Conservation (phyloP, 2,329 filamentous ascomycete genomes). For the Teratosphaeria zuluensis region DNA sequence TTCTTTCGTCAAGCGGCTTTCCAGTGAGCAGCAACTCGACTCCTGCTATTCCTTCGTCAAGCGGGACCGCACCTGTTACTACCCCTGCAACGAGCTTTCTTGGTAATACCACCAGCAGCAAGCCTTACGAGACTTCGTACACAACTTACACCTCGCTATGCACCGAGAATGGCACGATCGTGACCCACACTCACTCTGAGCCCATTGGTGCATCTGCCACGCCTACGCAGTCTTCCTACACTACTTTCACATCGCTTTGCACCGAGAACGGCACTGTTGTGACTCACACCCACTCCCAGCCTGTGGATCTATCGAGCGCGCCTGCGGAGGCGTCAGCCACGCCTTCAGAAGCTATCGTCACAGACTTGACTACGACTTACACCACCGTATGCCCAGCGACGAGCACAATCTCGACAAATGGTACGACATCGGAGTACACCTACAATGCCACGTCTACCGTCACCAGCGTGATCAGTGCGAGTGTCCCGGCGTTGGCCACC, state of each 20-base stretch:
- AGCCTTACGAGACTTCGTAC: conserved; percentile 1
- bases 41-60: not conserved
- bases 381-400: not conserved
- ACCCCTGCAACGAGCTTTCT: not conserved
- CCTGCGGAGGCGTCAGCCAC: not conserved
- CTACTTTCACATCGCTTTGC: conserved; percentile 3
- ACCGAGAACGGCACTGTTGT: conserved; percentile 1
- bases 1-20: not conserved
- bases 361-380: not conserved
- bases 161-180: conserved; percentile 1
- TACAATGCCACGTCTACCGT: not conserved
- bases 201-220: not conserved
- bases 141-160: conserved; percentile 3
- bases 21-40: not conserved
- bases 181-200: conserved; percentile 2
- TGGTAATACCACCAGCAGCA: not conserved
- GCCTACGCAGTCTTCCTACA: not conserved
- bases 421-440: not conserved
- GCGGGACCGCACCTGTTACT: not conserved
- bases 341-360: not conserved
- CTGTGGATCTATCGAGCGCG: not conserved
- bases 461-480: not conserved
- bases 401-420: not conserved
- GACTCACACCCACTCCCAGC: conserved; percentile 1
- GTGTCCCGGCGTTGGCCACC: not conserved